Base-by-base conservation (phyloP, 75 land plant genomes). In the Picea glauca region DNA sequence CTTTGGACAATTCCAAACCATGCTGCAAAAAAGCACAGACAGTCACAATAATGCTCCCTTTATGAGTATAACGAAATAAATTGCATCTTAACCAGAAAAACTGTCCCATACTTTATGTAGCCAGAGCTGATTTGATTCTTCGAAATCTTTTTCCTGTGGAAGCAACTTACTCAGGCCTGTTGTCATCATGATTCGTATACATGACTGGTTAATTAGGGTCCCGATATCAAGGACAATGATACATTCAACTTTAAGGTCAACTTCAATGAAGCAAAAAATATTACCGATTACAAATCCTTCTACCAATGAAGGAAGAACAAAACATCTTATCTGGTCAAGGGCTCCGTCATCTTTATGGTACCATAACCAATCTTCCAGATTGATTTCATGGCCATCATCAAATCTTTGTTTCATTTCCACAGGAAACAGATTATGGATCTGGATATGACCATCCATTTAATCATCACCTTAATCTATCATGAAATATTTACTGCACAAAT, bases 351-450 rank as follows among this genome's bases (percentile, higher is more conserved):
- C 73, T 46, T 21, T 18, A 20, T 33, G 40, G 50, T 68, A 7
- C 72, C 72, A 68, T 68, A 68, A 18, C 72, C 72, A 68, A 68
- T 68, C 46, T 68, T 68, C 72, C 72, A 68, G 46, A 18, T 68
- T 68, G 72, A 68, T 11, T 68, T 68, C 72, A 68, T 40, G n/a
- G 23, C 72, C 72, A 68, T 38, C 20, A 20, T 68, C 46, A 38
- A 68, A 68, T 68, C 72, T 68, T 68, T 68, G 38, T 68, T 68
- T 46, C 72, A 68, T 68, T 68, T 40, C 46, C 46, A 20, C 8
- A 20, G 72, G 72, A 50, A 68, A 68, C 21, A 68, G 40, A 68
- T 68, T 46, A 40, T 3, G 18, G 21, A 68, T 20, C 72, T 68
- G 72, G 50, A 46, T 6, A 46, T 46, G 50, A 46, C 50, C 50